A percentile compares a stretch with the other conserved stretches of the same genome.
Conservation (phyloP, 495 filamentous ascomycete genomes). For the Xylaria nigripes region DNA sequence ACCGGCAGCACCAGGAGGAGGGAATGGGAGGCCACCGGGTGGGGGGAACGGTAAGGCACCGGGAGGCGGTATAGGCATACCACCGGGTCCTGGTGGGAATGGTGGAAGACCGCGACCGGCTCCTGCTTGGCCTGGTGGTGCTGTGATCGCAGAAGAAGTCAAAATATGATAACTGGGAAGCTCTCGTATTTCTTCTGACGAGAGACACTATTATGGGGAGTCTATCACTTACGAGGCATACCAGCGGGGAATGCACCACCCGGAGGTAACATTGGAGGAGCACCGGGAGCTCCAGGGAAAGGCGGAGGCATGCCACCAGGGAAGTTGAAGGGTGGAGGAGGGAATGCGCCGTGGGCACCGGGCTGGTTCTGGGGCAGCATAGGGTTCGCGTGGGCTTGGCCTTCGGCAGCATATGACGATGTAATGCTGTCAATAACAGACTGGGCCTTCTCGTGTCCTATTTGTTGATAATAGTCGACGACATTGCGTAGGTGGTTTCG, state of each 20-base stretch:
- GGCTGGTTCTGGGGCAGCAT: slow-evolving; percentile 61
- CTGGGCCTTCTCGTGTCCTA: slow-evolving; percentile 97
- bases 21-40: slow-evolving; percentile 31
- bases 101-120: slow-evolving; percentile 51
- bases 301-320: slow-evolving; percentile 29
- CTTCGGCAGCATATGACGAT: slow-evolving; percentile 85
- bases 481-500: slow-evolving; percentile 96
- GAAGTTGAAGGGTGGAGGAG: slow-evolving; percentile 23
- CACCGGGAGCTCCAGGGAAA: slow-evolving; percentile 31
- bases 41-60: slow-evolving; percentile 56
- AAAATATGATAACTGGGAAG: neutral
- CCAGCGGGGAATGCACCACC: slow-evolving; percentile 21
- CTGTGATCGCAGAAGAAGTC: slow-evolving; percentile 12
- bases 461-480: slow-evolving; percentile 97
- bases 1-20: slow-evolving; percentile 8
- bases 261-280: slow-evolving; percentile 23
- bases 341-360: slow-evolving; percentile 40
- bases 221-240: slow-evolving; percentile 26
- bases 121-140: slow-evolving; percentile 45
- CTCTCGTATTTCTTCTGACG: neutral
- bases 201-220: neutral
- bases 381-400: slow-evolving; percentile 75
- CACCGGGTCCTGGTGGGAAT: slow-evolving; percentile 49
- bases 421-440: slow-evolving; percentile 97
- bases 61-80: slow-evolving; percentile 37